Evolutionary conservation across 352 stramenopile species (phyloP), one percentile per base, ranked within the genome.

Genomic region (Phytophthora litchii): DNA sequence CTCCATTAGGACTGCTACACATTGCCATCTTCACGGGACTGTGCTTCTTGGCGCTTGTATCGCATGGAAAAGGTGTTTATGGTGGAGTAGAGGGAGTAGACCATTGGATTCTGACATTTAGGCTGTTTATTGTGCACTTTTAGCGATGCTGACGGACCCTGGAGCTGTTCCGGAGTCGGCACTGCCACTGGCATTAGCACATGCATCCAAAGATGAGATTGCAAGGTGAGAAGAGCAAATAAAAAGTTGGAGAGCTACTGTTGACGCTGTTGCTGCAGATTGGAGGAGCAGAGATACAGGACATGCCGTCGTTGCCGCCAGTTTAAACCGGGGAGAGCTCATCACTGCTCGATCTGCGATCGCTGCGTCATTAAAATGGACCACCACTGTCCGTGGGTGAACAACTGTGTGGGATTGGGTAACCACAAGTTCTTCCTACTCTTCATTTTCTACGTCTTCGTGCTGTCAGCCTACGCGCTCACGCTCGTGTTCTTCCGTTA

Each of bases 331-430:
- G 83, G 83, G 23, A 87, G 97, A 58, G 97, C 97, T 12, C 97
- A 98, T 81, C 95, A 98, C 74, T 99, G 96, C 79, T 97, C 88
- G 47, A 97, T 98, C 60, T 98, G 95, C 76, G 83, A 97, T 63
- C 78, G 94, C 54, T 98, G 95, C 56, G 92, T 99, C 49, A 92
- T 99, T 54, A 98, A 99, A 77, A 99, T 99, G 96, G 97, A 99
- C 70, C 97, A 99, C 91, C 96, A 99, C 72, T 99, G 97, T 74
- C 96, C 96, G 20, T 99, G 97, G 97, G 92, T 99, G 34, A 99
- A 99, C 83, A 99, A 99, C 85, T 99, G 97, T 73, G 96, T 99
- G 50, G 97, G 97, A 8, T 90, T 99, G 62, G 95, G 95, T 53
- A 99, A 99, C 83, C 97, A 99, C 91, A 99, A 99, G 80, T 95